Conservation (phyloP, 2,329 filamentous ascomycete genomes). For the Penicillium sp. region DNA sequence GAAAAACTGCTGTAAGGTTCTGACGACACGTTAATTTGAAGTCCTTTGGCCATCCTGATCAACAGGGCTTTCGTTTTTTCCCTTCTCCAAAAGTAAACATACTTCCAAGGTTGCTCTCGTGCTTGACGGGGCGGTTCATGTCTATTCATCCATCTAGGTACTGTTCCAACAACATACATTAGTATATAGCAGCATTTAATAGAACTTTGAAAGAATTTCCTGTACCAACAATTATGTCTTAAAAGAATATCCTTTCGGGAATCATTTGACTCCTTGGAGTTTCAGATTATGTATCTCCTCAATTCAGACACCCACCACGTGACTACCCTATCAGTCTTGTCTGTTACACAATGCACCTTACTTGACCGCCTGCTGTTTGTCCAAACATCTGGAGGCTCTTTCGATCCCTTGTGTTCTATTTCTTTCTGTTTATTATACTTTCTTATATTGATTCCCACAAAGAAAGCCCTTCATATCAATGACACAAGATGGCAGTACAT, state of each 20-base stretch:
- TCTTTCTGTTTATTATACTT: no score
- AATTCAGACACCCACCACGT: not conserved
- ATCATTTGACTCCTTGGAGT: not conserved
- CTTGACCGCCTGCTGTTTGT: not conserved
- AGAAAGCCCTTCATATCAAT: not conserved
- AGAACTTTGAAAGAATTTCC: no score
- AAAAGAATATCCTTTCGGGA: not conserved
- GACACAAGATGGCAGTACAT: slow-evolving; percentile 1
- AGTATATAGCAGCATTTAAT: no score
- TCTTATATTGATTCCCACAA: not conserved
- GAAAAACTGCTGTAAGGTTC: slow-evolving; percentile 10
- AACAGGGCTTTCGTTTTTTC: no score
- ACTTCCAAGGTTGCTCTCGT: no score
- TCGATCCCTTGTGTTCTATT: not conserved
- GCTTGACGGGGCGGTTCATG: no score
- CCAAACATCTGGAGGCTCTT: not conserved
- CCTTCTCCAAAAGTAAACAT: no score
- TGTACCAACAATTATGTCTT: no score
- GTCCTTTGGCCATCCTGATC: no score
- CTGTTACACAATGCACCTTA: not conserved
- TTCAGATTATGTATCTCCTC: not conserved
- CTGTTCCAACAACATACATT: no score
- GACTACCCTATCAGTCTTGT: not conserved
- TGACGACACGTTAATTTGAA: no score
- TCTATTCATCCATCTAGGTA: no score